These are phyloP conservation scores for Paecilomyces dactylethromorphus DNA, from an alignment of 2,329 filamentous ascomycete genomes.

Conservation along the genomic window DNA sequence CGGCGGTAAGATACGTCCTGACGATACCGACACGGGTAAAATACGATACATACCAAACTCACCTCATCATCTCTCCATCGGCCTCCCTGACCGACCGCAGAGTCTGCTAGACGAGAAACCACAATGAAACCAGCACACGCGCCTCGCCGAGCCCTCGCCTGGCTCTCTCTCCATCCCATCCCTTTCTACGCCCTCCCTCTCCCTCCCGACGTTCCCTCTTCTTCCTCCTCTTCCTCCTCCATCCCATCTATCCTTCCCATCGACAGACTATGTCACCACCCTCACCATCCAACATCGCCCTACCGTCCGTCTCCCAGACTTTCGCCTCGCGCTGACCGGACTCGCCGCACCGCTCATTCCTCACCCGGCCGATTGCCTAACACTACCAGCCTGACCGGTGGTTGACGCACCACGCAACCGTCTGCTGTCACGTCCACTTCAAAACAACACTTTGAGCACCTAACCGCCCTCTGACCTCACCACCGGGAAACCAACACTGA, in stretches of 20 bases:
- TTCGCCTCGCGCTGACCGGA: slow-evolving; percentile 26
- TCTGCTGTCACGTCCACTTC: slow-evolving; percentile 5
- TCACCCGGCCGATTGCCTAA: slow-evolving; percentile 6
- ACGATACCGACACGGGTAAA: background rate
- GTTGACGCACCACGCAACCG: slow-evolving; percentile 7
- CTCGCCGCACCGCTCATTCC: slow-evolving; percentile 15
- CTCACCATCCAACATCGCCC: slow-evolving; percentile 14
- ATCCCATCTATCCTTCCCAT: slow-evolving; percentile 2
- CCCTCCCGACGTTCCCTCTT: slow-evolving; percentile 12
- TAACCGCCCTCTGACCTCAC: slow-evolving; percentile 5
- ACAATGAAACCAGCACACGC: slow-evolving; percentile 23
- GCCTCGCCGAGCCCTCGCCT: slow-evolving; percentile 11
- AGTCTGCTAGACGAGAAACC: slow-evolving; percentile 13
- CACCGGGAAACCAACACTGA: background rate
- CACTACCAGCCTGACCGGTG: slow-evolving; percentile 8
- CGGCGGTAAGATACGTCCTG: background rate
- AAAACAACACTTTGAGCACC: slow-evolving; percentile 2
- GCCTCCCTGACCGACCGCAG: slow-evolving; percentile 1
- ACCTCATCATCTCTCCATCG: slow-evolving; percentile 1
- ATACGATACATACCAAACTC: background rate
- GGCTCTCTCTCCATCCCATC: slow-evolving; percentile 13
- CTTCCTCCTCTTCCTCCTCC: slow-evolving; percentile 5
- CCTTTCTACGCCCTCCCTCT: slow-evolving; percentile 7
- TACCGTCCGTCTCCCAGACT: slow-evolving; percentile 19
- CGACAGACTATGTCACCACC: slow-evolving; percentile 24